Conservation (phyloP, 2,329 filamentous ascomycete genomes). For the Shiraia sp. region DNA sequence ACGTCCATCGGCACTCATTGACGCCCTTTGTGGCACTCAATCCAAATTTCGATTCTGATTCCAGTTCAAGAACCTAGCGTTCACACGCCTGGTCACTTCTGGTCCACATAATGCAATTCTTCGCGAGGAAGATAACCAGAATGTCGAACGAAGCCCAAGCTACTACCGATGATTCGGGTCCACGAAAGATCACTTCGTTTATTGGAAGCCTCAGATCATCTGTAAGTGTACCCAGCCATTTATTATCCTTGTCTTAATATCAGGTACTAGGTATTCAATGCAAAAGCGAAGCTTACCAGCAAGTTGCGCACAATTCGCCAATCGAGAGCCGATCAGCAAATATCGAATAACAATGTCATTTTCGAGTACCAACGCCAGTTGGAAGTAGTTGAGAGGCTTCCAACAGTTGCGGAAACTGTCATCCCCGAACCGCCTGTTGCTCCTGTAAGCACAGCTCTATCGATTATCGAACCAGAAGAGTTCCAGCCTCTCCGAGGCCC, state of each 20-base stretch:
- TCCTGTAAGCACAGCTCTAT: too few relatives aligned
- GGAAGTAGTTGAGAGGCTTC: slow-evolving; percentile 3
- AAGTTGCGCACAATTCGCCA: not conserved
- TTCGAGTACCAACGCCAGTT: slow-evolving; percentile 3
- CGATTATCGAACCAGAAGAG: not conserved
- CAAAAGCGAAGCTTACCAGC: slow-evolving; percentile 8
- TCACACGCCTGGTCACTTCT: too few relatives aligned
- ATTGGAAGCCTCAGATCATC: not conserved
- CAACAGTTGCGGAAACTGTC: slow-evolving; percentile 1
- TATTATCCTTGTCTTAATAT: not conserved
- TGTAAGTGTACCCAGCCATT: not conserved
- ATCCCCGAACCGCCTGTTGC: not conserved
- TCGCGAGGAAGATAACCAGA: not conserved
- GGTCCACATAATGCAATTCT: too few relatives aligned
- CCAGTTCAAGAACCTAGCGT: too few relatives aligned
- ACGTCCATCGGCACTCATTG: too few relatives aligned
- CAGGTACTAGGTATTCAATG: slow-evolving; percentile 3
- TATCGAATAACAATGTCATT: not conserved
- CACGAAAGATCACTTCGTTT: not conserved
- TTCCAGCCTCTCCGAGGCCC: not conserved
- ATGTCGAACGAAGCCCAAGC: not conserved
- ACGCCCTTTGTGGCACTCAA: too few relatives aligned
- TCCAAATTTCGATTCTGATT: too few relatives aligned
- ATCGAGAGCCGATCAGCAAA: slow-evolving; percentile 7
- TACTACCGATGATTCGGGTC: not conserved